A percentile compares a stretch with the other conserved stretches of the same genome.
phyloP scores from a whole-genome alignment of 371 early-diverging fungal genomes.

The Polyrhizophydium stewartii region DNA sequence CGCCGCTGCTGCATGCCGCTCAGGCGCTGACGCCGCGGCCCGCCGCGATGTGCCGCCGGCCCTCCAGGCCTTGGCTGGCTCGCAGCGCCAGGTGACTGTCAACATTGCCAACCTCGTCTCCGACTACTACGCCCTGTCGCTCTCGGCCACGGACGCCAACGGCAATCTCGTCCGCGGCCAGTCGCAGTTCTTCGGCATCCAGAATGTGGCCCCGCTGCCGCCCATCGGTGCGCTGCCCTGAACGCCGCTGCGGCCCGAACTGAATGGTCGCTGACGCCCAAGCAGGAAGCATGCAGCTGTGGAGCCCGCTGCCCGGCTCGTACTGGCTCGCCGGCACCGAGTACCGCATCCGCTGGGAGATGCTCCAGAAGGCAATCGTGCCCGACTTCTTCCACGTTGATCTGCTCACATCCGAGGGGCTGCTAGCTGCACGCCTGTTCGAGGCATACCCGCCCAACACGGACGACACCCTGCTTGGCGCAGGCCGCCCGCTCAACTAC shows the following conservation, averaged over 20 bases:
- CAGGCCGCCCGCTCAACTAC: constrained; percentile 1
- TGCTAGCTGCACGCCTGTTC: background rate
- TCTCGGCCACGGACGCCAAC: constrained; percentile 2
- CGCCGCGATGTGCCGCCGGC: no score
- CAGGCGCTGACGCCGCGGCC: background rate
- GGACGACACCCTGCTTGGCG: constrained; percentile 4
- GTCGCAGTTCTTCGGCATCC: constrained; percentile 1
- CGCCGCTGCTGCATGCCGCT: background rate
- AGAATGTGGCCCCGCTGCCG: constrained; percentile 1
- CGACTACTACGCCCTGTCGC: constrained; percentile 5
- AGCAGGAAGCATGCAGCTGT: background rate
- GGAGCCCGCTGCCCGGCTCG: constrained; percentile 6
- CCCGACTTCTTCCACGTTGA: constrained; percentile 7
- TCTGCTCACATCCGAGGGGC: constrained; percentile 3
- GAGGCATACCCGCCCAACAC: constrained; percentile 6
- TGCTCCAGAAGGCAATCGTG: background rate
- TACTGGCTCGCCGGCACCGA: constrained; percentile 5
- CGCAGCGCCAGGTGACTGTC: background rate
- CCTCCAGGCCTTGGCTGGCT: background rate
- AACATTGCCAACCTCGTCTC: constrained; percentile 3
- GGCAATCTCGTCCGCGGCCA: constrained; percentile 9
- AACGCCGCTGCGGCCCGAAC: no score
- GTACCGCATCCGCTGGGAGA: constrained; percentile 8
- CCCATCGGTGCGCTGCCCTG: background rate
- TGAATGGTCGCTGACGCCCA: background rate